Conservation (phyloP, 208 protist genomes). For the Leishmania arabica region DNA sequence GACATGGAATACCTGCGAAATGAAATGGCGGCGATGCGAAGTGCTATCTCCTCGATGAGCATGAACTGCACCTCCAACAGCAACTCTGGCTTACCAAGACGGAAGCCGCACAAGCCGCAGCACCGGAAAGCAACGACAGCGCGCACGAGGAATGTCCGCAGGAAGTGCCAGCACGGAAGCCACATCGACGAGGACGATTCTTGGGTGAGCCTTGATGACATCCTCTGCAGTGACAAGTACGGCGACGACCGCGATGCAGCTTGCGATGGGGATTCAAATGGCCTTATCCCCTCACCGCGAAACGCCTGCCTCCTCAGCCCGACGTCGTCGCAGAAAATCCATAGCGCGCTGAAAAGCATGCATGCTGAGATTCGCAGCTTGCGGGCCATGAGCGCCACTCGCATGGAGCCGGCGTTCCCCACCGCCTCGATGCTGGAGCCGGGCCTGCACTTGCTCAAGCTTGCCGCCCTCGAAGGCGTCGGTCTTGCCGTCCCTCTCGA, state of each 20-base stretch:
- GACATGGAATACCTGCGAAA: conserved; percentile 46
- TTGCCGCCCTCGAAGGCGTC: conserved; percentile 47
- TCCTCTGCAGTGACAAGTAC: not conserved
- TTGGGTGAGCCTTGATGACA: conserved; percentile 13
- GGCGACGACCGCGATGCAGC: conserved; percentile 11
- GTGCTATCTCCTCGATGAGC: conserved; percentile 19
- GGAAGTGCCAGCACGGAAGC: not conserved
- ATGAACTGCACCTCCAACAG: conserved; percentile 1
- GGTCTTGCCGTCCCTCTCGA: conserved; percentile 54
- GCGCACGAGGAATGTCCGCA: not conserved
- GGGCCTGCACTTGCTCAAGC: conserved; percentile 44
- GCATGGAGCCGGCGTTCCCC: conserved; percentile 35
- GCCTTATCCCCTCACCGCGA: conserved; percentile 1
- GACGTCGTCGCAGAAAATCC: conserved; percentile 23
- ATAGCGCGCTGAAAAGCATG: conserved; percentile 27
- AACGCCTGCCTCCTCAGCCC: not conserved
- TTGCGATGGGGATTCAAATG: not conserved
- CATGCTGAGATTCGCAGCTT: conserved; percentile 35
- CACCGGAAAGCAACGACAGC: not conserved
- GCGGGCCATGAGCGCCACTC: conserved; percentile 8
- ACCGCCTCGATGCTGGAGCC: conserved; percentile 30
- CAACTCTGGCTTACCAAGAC: conserved; percentile 13
- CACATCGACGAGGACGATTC: conserved; percentile 17
- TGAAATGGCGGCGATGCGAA: conserved; percentile 42
- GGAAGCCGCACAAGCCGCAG: not conserved